Conservation (phyloP, 148 eudicot species). For the Gaultheria prostrata region DNA sequence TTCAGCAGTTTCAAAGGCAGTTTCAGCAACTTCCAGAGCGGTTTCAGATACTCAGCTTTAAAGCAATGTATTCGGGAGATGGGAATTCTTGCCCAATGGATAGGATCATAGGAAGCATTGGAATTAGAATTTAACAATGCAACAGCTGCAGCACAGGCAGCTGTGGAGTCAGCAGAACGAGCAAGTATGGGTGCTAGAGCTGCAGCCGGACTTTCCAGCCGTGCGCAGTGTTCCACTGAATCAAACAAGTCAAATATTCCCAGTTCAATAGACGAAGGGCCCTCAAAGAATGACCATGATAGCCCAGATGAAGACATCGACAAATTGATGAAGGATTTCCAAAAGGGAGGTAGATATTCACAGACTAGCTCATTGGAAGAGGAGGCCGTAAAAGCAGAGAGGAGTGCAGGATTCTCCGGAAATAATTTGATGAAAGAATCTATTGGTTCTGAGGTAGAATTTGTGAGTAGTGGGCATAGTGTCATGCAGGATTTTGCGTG, state of each 20-base stretch:
- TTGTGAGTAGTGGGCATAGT: constrained; percentile 17
- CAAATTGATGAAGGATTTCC: constrained; percentile 20
- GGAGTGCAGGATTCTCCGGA: constrained; percentile 18
- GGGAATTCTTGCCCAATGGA: constrained; percentile 23
- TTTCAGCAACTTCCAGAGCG: too few relatives aligned
- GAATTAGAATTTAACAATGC: constrained; percentile 89
- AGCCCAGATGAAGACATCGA: constrained; percentile 19
- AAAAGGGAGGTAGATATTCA: constrained; percentile 20
- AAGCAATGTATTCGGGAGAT: constrained; percentile 55
- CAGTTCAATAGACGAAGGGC: constrained; percentile 27
- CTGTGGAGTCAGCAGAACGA: constrained; percentile 91
- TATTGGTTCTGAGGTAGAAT: constrained; percentile 22
- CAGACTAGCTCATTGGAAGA: constrained; percentile 22
- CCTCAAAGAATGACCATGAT: constrained; percentile 22
- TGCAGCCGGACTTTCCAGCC: constrained; percentile 76
- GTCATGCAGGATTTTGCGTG: constrained; percentile 21
- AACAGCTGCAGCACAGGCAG: constrained; percentile 89
- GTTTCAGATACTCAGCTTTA: too few relatives aligned
- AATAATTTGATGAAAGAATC: constrained; percentile 14
- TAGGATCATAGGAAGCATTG: constrained; percentile 52
- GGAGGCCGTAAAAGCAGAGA: constrained; percentile 13
- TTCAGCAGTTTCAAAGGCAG: too few relatives aligned
- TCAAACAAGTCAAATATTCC: constrained; percentile 26
- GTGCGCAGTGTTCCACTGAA: constrained; percentile 36
- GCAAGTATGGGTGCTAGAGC: constrained; percentile 98